Conservation (phyloP, 306 rosid species). For the Astragalus glycyphyllos region DNA sequence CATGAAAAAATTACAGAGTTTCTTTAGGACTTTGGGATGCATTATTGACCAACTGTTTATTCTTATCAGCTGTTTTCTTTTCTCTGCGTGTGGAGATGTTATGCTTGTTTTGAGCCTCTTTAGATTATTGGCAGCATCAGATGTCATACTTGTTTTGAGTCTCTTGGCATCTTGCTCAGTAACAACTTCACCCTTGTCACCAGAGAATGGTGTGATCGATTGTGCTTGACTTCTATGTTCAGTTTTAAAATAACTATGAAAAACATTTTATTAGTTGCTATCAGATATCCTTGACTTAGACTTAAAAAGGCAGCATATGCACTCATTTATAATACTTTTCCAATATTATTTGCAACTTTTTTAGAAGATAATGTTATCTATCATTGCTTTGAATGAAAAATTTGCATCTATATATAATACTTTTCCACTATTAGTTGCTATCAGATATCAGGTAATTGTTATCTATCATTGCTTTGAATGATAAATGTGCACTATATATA, state of each 20-base stretch:
- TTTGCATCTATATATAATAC: too few relatives aligned
- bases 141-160: slow-evolving; percentile 60
- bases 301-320: slow-evolving; percentile 32
- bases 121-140: slow-evolving; percentile 62
- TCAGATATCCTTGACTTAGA: slow-evolving; percentile 4
- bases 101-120: slow-evolving; percentile 58
- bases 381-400: too few relatives aligned
- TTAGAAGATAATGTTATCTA: too few relatives aligned
- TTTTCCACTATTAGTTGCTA: too few relatives aligned
- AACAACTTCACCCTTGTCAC: slow-evolving; percentile 60
- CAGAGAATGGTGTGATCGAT: slow-evolving; percentile 15
- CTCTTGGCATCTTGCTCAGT: slow-evolving; percentile 75
- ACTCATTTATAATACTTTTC: slow-evolving; percentile 11
- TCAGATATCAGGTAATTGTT: slow-evolving; percentile 66
- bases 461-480: slow-evolving; percentile 5
- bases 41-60: slow-evolving; percentile 48
- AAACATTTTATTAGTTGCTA: slow-evolving; percentile 32
- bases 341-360: too few relatives aligned
- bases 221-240: slow-evolving; percentile 27
- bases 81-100: slow-evolving; percentile 57
- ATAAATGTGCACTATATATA: slow-evolving; percentile 28
- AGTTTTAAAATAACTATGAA: neutral
- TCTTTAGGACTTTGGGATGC: slow-evolving; percentile 66
- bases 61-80: slow-evolving; percentile 57
- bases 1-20: too few relatives aligned